phyloP scores from a whole-genome alignment of 179 eudicot species.

The Corrigiola litoralis region DNA sequence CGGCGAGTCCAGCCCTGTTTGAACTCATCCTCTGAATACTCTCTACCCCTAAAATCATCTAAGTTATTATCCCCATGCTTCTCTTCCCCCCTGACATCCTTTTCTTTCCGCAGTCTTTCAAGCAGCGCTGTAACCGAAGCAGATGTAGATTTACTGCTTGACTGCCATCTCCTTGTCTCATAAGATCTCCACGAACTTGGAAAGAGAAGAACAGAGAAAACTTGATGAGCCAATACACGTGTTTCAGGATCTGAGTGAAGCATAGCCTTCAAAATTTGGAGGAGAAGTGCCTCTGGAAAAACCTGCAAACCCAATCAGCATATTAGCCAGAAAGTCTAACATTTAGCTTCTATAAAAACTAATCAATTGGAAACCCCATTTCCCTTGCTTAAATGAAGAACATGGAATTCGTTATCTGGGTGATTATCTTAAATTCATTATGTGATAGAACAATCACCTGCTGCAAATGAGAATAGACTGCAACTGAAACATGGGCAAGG shows the following conservation, averaged over 20 bases:
- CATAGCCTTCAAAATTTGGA: conserved; percentile 84
- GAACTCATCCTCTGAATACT: conserved; percentile 47
- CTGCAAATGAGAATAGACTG: conserved; percentile 53
- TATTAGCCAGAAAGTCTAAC: not conserved
- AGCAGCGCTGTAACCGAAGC: conserved; percentile 77
- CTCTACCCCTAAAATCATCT: conserved; percentile 47
- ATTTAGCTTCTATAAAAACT: not conserved
- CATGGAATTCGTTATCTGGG: no score
- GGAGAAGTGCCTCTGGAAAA: conserved; percentile 85
- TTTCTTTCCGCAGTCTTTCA: conserved; percentile 74
- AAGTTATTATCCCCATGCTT: conserved; percentile 32
- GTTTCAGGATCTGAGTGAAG: conserved; percentile 77
- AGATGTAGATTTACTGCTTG: conserved; percentile 51
- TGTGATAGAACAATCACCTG: conserved; percentile 53
- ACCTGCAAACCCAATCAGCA: conserved; percentile 36
- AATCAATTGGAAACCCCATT: not conserved
- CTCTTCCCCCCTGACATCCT: conserved; percentile 32
- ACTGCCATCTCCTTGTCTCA: conserved; percentile 52
- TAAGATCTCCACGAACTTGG: conserved; percentile 45
- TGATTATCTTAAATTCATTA: no score
- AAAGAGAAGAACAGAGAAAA: conserved; percentile 62
- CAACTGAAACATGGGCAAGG: conserved; percentile 70
- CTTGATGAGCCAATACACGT: conserved; percentile 77
- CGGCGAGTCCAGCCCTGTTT: conserved; percentile 52
- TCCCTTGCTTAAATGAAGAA: not conserved